phyloP scores from a whole-genome alignment of 2,329 filamentous ascomycete species.

The Fusarium mundagurra region DNA sequence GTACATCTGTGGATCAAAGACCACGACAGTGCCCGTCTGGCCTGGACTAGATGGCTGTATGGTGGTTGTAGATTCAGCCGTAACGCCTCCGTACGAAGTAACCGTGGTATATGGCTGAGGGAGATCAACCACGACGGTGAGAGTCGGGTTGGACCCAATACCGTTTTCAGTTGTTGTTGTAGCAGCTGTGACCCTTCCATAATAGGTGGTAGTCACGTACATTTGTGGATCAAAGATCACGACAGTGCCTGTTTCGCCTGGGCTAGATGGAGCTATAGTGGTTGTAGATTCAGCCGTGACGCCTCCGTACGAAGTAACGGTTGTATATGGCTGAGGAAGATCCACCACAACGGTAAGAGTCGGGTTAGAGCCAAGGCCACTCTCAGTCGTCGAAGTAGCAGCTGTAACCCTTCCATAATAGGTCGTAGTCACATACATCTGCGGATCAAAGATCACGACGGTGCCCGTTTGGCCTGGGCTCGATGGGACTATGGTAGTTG shows the following conservation, averaged over 20 bases:
- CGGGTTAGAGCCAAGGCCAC: background rate
- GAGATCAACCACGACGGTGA: background rate
- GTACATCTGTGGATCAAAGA: background rate
- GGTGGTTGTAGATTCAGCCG: background rate
- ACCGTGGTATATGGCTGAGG: background rate
- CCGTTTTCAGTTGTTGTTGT: background rate
- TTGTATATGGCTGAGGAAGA: background rate
- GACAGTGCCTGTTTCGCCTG: background rate
- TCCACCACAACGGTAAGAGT: background rate
- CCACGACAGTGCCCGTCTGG: background rate
- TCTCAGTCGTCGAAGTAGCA: background rate
- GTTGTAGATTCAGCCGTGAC: background rate
- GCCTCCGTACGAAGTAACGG: background rate
- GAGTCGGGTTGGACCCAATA: background rate
- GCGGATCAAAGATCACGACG: background rate
- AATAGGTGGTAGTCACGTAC: background rate
- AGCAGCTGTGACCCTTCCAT: background rate
- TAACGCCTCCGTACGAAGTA: background rate
- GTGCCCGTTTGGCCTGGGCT: background rate
- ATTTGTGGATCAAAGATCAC: background rate
- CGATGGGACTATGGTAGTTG: accelerated
- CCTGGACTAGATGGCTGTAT: accelerated
- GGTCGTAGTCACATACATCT: background rate
- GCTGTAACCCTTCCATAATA: background rate
- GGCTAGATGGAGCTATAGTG: background rate